A percentile compares a stretch with the other conserved stretches of the same genome.
phyloP scores from a whole-genome alignment of 1,139 yeast species.

The Nakaseomyces glabratus region DNA sequence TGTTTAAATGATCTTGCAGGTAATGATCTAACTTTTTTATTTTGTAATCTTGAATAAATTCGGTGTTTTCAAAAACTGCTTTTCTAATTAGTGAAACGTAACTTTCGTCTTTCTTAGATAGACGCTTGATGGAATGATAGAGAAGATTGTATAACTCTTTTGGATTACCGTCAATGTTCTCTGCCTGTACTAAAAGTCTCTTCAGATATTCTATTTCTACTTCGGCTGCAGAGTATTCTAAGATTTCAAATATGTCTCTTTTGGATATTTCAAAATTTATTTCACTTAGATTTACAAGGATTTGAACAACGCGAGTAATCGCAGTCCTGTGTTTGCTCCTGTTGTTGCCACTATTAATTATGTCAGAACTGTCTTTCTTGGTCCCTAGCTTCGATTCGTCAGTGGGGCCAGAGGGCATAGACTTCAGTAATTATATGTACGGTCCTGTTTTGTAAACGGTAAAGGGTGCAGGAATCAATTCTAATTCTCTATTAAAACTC shows the following conservation, averaged over 20 bases:
- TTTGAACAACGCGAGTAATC: slow-evolving; percentile 3
- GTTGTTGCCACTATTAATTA: too few relatives aligned
- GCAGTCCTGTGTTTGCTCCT: slow-evolving; percentile 3
- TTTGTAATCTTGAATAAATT: neutral
- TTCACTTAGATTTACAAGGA: slow-evolving; percentile 11
- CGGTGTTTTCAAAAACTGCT: neutral
- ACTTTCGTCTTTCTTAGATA: neutral
- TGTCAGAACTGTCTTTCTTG: too few relatives aligned
- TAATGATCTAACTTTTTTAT: too few relatives aligned
- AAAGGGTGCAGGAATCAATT: too few relatives aligned
- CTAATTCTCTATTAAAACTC: too few relatives aligned
- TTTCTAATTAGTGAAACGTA: neutral
- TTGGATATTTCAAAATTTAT: slow-evolving; percentile 17
- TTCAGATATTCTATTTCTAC: slow-evolving; percentile 24
- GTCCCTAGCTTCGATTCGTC: too few relatives aligned
- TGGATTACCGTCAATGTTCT: neutral
- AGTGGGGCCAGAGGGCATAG: too few relatives aligned
- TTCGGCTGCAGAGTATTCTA: slow-evolving; percentile 18
- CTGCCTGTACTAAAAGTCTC: slow-evolving; percentile 13
- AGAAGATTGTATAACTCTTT: too few relatives aligned
- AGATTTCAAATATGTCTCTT: slow-evolving; percentile 16
- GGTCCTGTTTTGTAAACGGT: too few relatives aligned
- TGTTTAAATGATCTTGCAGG: too few relatives aligned
- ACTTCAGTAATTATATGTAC: too few relatives aligned
- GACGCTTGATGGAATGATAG: too few relatives aligned